Evolutionary conservation across 1,139 yeast genomes (phyloP), one percentile per base, ranked within the genome.

Genomic region (Wickerhamomyces sp.): DNA sequence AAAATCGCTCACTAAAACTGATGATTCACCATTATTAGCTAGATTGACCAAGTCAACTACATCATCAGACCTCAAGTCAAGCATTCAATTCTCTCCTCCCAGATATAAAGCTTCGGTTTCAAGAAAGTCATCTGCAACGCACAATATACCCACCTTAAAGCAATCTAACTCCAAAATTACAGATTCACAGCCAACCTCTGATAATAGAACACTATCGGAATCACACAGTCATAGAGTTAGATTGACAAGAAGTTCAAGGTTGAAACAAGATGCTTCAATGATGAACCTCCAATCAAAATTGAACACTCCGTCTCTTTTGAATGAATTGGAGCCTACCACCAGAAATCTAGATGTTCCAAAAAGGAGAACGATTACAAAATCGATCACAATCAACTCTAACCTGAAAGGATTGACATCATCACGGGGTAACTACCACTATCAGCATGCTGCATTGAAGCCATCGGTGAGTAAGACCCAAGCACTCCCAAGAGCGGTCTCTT

Each of bases 11-110:
- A 20, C 36, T 5, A 26, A 28, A 10, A 16, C 15, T 12, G 47
- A 45, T 18, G 45, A 48, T n/a, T 45, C 55, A 1, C 51, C 52
- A 3, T 20, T 51, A 5, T 10, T 52, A 2, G 35, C 46, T 5
- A 42, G 57, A 28, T 38, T 52, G 3, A 50, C 55, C 3, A 42
- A 50, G 24, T 49, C 57, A 2, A 51, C 55, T 3, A 46, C 54
- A 2, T 39, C 55, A 4, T 49, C 43, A 5, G 30, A 48, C 16
- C 37, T 50, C 20, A 51, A 47, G 28, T n/a, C 40, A 9, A 30
- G n/a, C 12, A 14, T 37, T 2, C 42, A 35, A 15, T 7, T 24
- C 3, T 30, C 43, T 31, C 30, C 33, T 12, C 33, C 35, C 14
- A 33, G 17, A 15, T n/a, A 15, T 16, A 24, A 16, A 3, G 32